A percentile compares a stretch with the other conserved stretches of the same genome.
phyloP scores from a whole-genome alignment of 176 grass and related monocot species.

The Lolium rigidum region DNA sequence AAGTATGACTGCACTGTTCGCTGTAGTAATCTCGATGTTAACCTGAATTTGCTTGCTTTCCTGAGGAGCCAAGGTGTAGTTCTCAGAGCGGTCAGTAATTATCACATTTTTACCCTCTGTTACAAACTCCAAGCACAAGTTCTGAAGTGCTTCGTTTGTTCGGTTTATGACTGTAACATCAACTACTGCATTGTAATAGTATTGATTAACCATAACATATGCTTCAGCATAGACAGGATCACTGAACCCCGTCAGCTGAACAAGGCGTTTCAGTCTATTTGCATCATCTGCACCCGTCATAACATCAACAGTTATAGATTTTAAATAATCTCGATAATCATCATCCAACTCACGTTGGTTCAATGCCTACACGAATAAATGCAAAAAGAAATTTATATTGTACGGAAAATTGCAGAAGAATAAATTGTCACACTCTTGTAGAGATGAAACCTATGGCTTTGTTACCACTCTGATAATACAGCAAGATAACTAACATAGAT shows the following conservation, averaged over 20 bases:
- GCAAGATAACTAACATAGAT: not conserved
- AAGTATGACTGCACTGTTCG: not conserved
- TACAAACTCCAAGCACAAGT: not conserved
- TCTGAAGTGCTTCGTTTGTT: not conserved
- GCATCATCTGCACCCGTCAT: not conserved
- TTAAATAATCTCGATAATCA: not conserved
- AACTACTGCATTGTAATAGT: not conserved
- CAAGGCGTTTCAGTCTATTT: not conserved
- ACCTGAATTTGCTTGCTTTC: not conserved
- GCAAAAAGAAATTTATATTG: not conserved
- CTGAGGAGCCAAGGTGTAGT: not conserved
- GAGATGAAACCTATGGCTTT: not conserved
- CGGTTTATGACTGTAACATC: not conserved
- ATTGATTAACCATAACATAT: not conserved
- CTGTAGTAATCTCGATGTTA: not conserved
- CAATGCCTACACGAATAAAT: not conserved
- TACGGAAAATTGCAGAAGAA: not conserved
- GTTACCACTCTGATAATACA: not conserved
- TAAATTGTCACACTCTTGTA: not conserved
- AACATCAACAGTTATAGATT: not conserved
- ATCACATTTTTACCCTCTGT: not conserved
- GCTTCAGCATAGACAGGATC: slow-evolving; percentile 14
- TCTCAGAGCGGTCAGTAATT: not conserved
- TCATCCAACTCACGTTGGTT: not conserved
- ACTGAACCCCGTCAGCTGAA: slow-evolving; percentile 5